phyloP scores from a whole-genome alignment of 1,284 basidiomycete genomes.

The Ustilago loliicola region DNA sequence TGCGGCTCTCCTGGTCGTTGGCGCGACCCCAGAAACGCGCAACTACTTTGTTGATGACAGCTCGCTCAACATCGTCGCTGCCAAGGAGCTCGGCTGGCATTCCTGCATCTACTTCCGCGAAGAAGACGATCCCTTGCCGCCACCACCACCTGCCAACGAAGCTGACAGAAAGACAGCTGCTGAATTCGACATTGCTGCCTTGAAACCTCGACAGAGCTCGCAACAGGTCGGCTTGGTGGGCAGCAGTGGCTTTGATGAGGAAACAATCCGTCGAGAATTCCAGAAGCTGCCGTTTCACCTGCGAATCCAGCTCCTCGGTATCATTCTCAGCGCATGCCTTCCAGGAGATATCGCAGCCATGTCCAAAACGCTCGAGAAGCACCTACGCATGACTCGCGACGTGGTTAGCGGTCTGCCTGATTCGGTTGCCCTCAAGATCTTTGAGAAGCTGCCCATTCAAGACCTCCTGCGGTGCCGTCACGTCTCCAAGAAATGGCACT shows the following conservation, averaged over 20 bases:
- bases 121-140: conserved; percentile 32
- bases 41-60: conserved; percentile 69
- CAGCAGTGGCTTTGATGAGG: conserved; percentile 44
- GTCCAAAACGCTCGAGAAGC: conserved; percentile 78
- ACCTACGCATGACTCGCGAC: conserved; percentile 83
- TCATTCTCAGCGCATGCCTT: conserved; percentile 57
- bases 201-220: conserved; percentile 12
- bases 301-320: conserved; percentile 53
- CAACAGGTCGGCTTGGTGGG: neutral
- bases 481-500: conserved; percentile 83
- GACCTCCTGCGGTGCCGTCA: conserved; percentile 72
- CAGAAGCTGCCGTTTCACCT: conserved; percentile 39
- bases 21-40: conserved; percentile 24
- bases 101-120: conserved; percentile 64
- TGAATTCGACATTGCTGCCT: conserved; percentile 26
- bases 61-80: conserved; percentile 60
- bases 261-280: conserved; percentile 44
- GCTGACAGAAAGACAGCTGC: conserved; percentile 27
- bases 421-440: conserved; percentile 77
- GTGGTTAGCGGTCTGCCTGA: conserved; percentile 81
- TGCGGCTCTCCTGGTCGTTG: conserved; percentile 55
- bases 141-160: conserved; percentile 12
- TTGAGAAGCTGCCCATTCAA: conserved; percentile 77
- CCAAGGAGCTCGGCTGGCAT: conserved; percentile 65
- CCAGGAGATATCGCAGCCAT: conserved; percentile 59